Evolutionary conservation across 148 eudicot species (phyloP).

Genomic region (Euryodendron excelsum): DNA sequence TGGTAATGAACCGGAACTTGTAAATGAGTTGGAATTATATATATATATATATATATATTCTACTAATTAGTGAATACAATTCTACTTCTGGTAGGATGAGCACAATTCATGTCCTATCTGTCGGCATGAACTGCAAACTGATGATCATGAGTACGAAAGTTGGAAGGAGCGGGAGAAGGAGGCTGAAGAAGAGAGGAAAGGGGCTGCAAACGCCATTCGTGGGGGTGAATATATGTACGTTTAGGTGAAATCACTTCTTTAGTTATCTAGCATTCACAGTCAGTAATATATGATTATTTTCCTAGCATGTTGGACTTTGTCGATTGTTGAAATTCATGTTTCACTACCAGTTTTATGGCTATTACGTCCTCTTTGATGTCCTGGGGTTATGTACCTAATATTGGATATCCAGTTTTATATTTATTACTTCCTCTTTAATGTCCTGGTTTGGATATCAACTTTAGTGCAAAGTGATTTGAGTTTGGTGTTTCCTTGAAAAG

Average conservation of each 20-base stretch:
- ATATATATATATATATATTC: too few relatives aligned
- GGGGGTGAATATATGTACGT: constrained; percentile 97
- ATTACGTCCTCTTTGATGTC: background rate
- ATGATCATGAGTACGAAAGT: constrained; percentile 89
- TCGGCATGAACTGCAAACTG: constrained; percentile 83
- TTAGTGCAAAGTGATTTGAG: too few relatives aligned
- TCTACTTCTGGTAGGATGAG: constrained; percentile 50
- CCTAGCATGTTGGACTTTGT: too few relatives aligned
- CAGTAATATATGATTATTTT: background rate
- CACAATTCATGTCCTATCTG: constrained; percentile 95
- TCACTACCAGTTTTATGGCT: background rate
- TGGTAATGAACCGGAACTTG: constrained; percentile 29
- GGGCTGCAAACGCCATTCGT: constrained; percentile 93
- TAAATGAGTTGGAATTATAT: background rate
- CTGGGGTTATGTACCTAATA: too few relatives aligned
- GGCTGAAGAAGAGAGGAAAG: constrained; percentile 89
- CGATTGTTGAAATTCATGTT: too few relatives aligned
- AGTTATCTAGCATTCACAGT: background rate
- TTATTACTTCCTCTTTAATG: too few relatives aligned
- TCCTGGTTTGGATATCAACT: too few relatives aligned
- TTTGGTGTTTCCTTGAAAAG: too few relatives aligned
- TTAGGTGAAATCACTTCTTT: constrained; percentile 17
- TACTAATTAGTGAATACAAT: background rate
- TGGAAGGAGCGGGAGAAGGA: constrained; percentile 95
- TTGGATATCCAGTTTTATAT: too few relatives aligned